Evolutionary conservation across 371 early-diverging fungal species (phyloP).

Genomic region (Apophysomyces sp.): DNA sequence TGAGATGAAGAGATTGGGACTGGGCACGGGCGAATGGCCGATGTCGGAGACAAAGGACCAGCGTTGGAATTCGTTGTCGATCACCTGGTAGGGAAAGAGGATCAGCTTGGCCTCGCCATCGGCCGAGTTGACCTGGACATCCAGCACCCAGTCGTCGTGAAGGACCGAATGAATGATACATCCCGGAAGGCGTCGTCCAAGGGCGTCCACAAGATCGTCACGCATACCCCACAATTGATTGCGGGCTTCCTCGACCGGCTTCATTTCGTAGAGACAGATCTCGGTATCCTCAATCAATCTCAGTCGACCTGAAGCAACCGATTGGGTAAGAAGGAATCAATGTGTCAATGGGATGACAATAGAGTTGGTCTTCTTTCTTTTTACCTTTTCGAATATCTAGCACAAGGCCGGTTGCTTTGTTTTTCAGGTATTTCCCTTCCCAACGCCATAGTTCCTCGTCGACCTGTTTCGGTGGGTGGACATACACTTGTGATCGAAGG

Average conservation of each 20-base stretch:
- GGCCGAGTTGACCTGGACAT: constrained; percentile 23
- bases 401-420: constrained; percentile 42
- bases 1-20: neutral
- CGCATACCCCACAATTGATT: constrained; percentile 44
- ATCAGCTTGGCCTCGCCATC: constrained; percentile 29
- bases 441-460: constrained; percentile 47
- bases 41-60: constrained; percentile 32
- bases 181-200: constrained; percentile 29
- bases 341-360: no score
- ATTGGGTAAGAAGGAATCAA: no score
- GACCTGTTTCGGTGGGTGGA: constrained; percentile 22
- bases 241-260: constrained; percentile 33
- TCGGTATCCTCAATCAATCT: constrained; percentile 52
- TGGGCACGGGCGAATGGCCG: neutral
- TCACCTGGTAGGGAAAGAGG: constrained; percentile 37
- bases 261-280: constrained; percentile 41
- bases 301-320: constrained; percentile 47
- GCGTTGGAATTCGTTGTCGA: constrained; percentile 46
- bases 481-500: constrained; percentile 41
- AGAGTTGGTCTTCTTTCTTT: no score
- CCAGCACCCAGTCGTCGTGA: constrained; percentile 48
- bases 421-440: constrained; percentile 37
- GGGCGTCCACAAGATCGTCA: constrained; percentile 21
- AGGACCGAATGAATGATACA: constrained; percentile 33
- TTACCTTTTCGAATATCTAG: constrained; percentile 52